Conservation (phyloP, 2,329 filamentous ascomycete genomes). For the Aspergillus fructus region DNA sequence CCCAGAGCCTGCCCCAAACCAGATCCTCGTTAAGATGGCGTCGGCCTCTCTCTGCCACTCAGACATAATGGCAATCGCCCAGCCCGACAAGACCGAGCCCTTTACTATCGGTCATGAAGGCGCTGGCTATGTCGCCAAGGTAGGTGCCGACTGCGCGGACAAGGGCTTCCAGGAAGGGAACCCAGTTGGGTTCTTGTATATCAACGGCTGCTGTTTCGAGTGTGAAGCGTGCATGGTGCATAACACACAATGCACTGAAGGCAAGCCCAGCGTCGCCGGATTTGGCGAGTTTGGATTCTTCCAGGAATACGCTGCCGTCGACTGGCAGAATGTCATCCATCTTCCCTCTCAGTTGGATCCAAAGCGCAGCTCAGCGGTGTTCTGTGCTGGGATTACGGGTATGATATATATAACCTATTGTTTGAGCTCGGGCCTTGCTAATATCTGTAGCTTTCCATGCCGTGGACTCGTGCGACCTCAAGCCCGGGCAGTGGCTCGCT, state of each 20-base stretch:
- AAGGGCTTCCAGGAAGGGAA: slow-evolving; percentile 4
- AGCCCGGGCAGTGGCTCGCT: slow-evolving; percentile 29
- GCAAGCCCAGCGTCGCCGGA: not conserved
- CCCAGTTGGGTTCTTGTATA: slow-evolving; percentile 5
- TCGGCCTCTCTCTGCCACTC: slow-evolving; percentile 10
- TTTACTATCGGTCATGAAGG: slow-evolving; percentile 7
- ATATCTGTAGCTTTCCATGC: slow-evolving; percentile 1
- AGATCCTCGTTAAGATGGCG: slow-evolving; percentile 9
- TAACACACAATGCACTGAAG: not conserved
- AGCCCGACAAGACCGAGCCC: not conserved
- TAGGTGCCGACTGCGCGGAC: not conserved
- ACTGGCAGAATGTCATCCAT: slow-evolving; percentile 4
- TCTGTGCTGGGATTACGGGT: slow-evolving; percentile 13
- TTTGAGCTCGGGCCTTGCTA: not conserved
- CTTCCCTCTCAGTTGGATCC: not conserved
- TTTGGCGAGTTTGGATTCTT: not conserved
- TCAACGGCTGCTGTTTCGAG: slow-evolving; percentile 4
- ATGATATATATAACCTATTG: not conserved
- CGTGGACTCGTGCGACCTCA: slow-evolving; percentile 14
- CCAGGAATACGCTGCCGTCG: not conserved
- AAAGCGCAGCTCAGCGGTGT: not conserved
- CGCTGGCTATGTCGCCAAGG: not conserved
- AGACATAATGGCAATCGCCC: not conserved
- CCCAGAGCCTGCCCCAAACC: not conserved
- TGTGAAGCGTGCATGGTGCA: slow-evolving; percentile 9